Evolutionary conservation across 805 yeast genomes (phyloP).

Genomic region (Kodamaea laetipori): DNA sequence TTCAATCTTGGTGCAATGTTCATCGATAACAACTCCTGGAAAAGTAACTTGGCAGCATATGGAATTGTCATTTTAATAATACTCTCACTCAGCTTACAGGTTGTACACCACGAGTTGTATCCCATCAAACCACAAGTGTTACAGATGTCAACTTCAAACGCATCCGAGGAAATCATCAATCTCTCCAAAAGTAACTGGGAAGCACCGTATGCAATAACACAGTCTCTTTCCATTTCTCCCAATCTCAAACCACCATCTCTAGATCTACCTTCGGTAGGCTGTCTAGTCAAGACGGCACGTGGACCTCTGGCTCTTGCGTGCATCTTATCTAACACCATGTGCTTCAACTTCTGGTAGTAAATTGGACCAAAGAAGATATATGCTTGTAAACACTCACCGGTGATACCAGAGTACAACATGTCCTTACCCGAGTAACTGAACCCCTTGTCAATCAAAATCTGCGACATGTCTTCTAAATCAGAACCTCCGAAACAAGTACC

Average conservation of each 20-base stretch:
- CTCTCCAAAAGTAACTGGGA: slow-evolving; percentile 91
- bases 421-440: slow-evolving; percentile 95
- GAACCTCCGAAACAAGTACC: slow-evolving; percentile 99
- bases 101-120: slow-evolving; percentile 96
- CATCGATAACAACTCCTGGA: slow-evolving; percentile 98
- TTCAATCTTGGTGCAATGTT: slow-evolving; percentile 95
- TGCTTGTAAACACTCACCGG: slow-evolving; percentile 96
- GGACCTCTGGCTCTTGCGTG: slow-evolving; percentile 99
- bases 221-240: slow-evolving; percentile 99
- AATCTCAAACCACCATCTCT: slow-evolving; percentile 98
- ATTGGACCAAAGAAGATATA: slow-evolving; percentile 98
- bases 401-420: slow-evolving; percentile 94
- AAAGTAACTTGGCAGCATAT: slow-evolving; percentile 95
- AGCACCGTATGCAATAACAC: slow-evolving; percentile 99
- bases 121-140: slow-evolving; percentile 96
- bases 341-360: slow-evolving; percentile 96
- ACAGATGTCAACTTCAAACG: slow-evolving; percentile 96
- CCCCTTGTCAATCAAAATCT: slow-evolving; percentile 85
- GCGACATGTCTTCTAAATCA: slow-evolving; percentile 92
- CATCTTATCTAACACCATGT: slow-evolving; percentile 98
- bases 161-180: slow-evolving; percentile 95
- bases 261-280: slow-evolving; percentile 98
- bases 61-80: slow-evolving; percentile 95
- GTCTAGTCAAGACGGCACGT: slow-evolving; percentile 95
- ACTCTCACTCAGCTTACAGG: slow-evolving; percentile 85